A percentile compares a stretch with the other conserved stretches of the same genome.
Conservation (phyloP, 768 basidiomycete species). For the Hygrocybe punicea region DNA sequence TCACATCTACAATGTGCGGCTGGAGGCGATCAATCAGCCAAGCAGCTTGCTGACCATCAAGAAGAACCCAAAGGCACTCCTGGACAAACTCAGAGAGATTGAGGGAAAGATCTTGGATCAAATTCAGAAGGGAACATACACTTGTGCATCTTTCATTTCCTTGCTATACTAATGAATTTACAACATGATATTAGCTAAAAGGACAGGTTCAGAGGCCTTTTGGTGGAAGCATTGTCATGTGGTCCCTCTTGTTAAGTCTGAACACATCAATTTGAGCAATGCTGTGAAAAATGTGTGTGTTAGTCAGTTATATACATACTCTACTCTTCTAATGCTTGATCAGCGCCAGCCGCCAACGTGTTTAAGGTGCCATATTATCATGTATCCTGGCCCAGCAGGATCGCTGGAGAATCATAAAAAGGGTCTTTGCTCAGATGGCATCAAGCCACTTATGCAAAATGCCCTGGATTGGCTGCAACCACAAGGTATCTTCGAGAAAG, state of each 20-base stretch:
- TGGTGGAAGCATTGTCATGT: constrained; percentile 5
- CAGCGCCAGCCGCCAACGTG: constrained; percentile 12
- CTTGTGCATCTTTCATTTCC: constrained; percentile 9
- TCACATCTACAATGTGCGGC: constrained; percentile 10
- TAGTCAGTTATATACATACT: background rate
- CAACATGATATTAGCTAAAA: background rate
- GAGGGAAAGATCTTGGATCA: constrained; percentile 9
- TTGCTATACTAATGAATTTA: background rate
- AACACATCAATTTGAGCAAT: background rate
- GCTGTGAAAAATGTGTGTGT: background rate
- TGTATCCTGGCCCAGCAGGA: constrained; percentile 13
- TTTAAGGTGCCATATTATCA: constrained; percentile 10
- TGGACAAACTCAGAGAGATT: constrained; percentile 10
- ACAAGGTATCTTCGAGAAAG: background rate
- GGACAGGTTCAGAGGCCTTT: background rate
- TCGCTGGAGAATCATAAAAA: constrained; percentile 9
- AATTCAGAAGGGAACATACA: constrained; percentile 8
- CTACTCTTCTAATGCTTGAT: background rate
- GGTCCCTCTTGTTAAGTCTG: background rate
- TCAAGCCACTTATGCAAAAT: background rate
- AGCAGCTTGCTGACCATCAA: background rate
- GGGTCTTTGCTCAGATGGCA: background rate
- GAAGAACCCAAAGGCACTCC: constrained; percentile 13
- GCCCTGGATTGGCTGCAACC: background rate
- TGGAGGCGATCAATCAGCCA: background rate